Evolutionary conservation across 768 basidiomycete genomes (phyloP).

Genomic region (Leccinum aurantiacum): DNA sequence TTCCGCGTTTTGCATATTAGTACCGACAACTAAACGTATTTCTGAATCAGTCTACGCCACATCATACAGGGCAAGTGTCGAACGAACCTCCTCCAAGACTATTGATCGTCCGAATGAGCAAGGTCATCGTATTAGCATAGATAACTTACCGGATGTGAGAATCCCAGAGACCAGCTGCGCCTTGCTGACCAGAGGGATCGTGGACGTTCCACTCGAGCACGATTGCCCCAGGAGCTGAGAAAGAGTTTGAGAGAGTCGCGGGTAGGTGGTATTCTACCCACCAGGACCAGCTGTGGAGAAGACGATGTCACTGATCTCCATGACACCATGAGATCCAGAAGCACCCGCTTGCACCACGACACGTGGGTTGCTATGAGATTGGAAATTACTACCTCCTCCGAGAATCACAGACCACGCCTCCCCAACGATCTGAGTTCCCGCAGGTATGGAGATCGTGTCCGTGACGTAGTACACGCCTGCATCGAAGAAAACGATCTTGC

Average conservation of each 20-base stretch:
- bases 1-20: constrained; percentile 44
- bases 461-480: constrained; percentile 53
- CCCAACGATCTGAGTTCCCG: constrained; percentile 46
- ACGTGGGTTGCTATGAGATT: constrained; percentile 38
- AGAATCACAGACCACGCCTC: constrained; percentile 51
- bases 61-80: constrained; percentile 25
- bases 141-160: constrained; percentile 37
- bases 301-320: constrained; percentile 66
- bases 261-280: constrained; percentile 5
- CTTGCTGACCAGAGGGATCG: constrained; percentile 51
- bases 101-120: constrained; percentile 33
- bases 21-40: constrained; percentile 45
- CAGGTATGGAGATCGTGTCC: constrained; percentile 46
- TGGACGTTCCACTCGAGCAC: constrained; percentile 61
- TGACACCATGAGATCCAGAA: constrained; percentile 43
- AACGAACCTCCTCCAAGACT: constrained; percentile 31
- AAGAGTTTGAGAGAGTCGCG: background rate
- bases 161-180: constrained; percentile 53
- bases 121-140: background rate
- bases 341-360: constrained; percentile 47
- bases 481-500: constrained; percentile 82
- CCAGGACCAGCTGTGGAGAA: constrained; percentile 56
- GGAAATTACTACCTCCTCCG: constrained; percentile 43
- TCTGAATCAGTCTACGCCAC: constrained; percentile 31
- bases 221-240: constrained; percentile 43